phyloP scores from a whole-genome alignment of 192 early-diverging fungal species.

The Podila horticola region DNA sequence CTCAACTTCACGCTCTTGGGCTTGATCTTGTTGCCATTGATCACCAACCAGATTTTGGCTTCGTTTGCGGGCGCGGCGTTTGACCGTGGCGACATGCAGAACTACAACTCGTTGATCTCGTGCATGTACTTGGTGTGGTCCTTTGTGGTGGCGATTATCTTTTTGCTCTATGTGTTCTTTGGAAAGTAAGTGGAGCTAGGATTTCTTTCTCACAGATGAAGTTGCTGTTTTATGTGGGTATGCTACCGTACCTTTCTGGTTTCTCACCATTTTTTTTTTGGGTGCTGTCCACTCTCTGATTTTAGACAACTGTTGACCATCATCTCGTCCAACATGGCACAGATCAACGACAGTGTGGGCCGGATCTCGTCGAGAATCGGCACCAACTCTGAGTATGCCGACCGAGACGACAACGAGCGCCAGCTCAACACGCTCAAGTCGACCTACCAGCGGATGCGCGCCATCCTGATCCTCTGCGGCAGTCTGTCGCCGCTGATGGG shows the following conservation, averaged over 20 bases:
- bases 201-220: background rate
- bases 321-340: slow-evolving; percentile 35
- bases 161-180: slow-evolving; percentile 48
- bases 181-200: slow-evolving; percentile 32
- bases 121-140: slow-evolving; percentile 40
- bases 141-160: slow-evolving; percentile 23
- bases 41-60: slow-evolving; percentile 43
- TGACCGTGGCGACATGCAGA: slow-evolving; percentile 11
- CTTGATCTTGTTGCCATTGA: slow-evolving; percentile 29
- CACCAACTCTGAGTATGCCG: slow-evolving; percentile 20
- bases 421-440: slow-evolving; percentile 43
- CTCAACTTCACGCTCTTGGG: slow-evolving; percentile 36
- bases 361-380: slow-evolving; percentile 14
- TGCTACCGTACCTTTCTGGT: background rate
- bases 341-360: slow-evolving; percentile 32
- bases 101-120: slow-evolving; percentile 19
- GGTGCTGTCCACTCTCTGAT: background rate
- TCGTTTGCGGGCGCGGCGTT: slow-evolving; percentile 33
- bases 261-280: background rate
- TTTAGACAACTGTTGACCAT: slow-evolving; percentile 37
- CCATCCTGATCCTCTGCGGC: slow-evolving; percentile 36
- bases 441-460: slow-evolving; percentile 42
- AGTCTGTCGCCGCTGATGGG: slow-evolving; percentile 30
- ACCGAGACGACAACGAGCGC: slow-evolving; percentile 23
- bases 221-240: too few species aligned